Percentiles rank a stretch among this genome's conserved stretches.
Evolutionary conservation across 73 alveolate genomes (phyloP).

Genomic region (Paramecium sexaurelia): DNA sequence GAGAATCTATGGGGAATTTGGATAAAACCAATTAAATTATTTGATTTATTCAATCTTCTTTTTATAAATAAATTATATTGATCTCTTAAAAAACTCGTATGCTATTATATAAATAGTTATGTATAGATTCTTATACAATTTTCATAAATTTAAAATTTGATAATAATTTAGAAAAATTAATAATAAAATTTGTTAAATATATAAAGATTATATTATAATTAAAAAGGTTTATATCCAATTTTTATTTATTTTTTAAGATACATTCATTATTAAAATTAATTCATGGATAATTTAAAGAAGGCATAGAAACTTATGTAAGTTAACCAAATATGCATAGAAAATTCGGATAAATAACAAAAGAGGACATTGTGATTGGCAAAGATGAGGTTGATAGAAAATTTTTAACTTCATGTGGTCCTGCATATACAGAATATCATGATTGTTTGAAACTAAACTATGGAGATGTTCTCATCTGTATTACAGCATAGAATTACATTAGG

Average conservation of each 20-base stretch:
- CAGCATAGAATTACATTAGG: not conserved
- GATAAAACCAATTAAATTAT: too few species aligned
- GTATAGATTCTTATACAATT: too few species aligned
- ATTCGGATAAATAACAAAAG: slow-evolving; percentile 43
- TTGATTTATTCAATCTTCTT: too few species aligned
- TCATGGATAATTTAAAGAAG: slow-evolving; percentile 48
- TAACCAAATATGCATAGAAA: not conserved
- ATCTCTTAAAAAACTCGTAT: too few species aligned
- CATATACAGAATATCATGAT: not conserved
- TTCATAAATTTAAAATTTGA: too few species aligned
- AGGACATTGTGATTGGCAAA: slow-evolving; percentile 35
- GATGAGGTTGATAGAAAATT: slow-evolving; percentile 57
- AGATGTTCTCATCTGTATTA: not conserved
- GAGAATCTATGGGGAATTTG: too few species aligned
- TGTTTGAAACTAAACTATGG: slow-evolving; percentile 21
- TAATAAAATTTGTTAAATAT: not conserved
- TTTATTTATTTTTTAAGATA: slow-evolving; percentile 35
- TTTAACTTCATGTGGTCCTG: slow-evolving; percentile 22
- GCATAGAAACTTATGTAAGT: slow-evolving; percentile 47
- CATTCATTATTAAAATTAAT: slow-evolving; percentile 1
- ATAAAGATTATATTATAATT: not conserved
- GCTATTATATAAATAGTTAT: too few species aligned
- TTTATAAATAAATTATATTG: too few species aligned
- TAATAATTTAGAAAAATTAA: too few species aligned
- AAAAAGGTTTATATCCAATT: slow-evolving; percentile 15